Evolutionary conservation across 2,329 filamentous ascomycete species (phyloP), one percentile per base, ranked within the genome.

Genomic region (Aspergillus sp.): DNA sequence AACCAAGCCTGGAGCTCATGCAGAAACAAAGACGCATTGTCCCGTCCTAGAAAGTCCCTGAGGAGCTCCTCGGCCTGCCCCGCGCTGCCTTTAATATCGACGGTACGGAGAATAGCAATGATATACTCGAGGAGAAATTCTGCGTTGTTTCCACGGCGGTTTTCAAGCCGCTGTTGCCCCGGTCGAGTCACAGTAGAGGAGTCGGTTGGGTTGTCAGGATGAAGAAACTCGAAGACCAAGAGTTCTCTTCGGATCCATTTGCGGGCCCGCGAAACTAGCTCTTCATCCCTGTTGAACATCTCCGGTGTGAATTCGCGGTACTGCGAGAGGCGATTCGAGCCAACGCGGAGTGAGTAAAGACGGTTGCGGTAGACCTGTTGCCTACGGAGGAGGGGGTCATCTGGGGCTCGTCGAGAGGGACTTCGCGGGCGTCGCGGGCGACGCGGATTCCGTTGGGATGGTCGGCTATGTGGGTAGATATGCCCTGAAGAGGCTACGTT

Each of bases 51-150:
- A 62, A 92, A 95, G 48, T 95, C 90, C 20, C 84, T 78, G 38
- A 97, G 72, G 74, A 96, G 82, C 42, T 90, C 86, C 70, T 95
- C 90, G 0, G 91, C 91, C 65, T 90, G 85, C 0, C 91, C 92
- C 39, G 83, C 83, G 60, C 89, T 90, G 4, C 86, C 89, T 73
- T 91, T 91, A 4, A 93, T 81, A 67, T 96, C 91, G 15, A 95
- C 85, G 0, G 86, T 90, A 71, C 90, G 93, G 57, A 97, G 76
- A 20, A 97, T 89, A 9, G 89, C 89, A 41, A 97, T 76, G 53
- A 96, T 85, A 71, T 96, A 96, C 67, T 96, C 90, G 9, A 97
- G 81, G 11, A 97, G 74, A 61, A 93, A 96, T 68, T 96, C 92
- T 7, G 89, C 85, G 66, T 93, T 93, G 63, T 84, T 87, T 5